A percentile compares a stretch with the other conserved stretches of the same genome.
Evolutionary conservation across 2,329 filamentous ascomycete species (phyloP).

Genomic region (Biscogniauxia sp.): DNA sequence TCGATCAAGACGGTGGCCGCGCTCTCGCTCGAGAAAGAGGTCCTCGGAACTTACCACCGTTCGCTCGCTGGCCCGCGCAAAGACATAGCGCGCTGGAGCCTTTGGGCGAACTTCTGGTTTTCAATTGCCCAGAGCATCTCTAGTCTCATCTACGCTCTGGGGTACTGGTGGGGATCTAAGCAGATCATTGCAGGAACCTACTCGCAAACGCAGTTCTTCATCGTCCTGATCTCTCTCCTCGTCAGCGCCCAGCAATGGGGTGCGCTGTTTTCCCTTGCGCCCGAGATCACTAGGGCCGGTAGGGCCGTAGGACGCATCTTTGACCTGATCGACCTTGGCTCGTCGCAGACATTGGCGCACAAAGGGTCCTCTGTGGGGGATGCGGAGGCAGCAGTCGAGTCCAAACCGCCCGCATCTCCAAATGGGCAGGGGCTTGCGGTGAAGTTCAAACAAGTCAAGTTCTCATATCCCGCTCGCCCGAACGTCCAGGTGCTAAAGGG

Average conservation of each 20-base stretch:
- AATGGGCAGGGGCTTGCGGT: constrained; percentile 37
- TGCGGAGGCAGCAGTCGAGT: constrained; percentile 28
- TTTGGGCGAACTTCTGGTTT: constrained; percentile 57
- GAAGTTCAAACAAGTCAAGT: constrained; percentile 53
- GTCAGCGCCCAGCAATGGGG: constrained; percentile 72
- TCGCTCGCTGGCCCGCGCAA: constrained; percentile 50
- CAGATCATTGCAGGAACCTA: constrained; percentile 66
- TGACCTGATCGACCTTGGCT: constrained; percentile 46
- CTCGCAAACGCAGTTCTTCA: constrained; percentile 67
- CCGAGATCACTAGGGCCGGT: constrained; percentile 68
- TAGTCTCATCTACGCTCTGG: constrained; percentile 70
- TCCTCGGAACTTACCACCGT: constrained; percentile 51
- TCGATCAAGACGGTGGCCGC: constrained; percentile 63
- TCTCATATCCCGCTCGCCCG: constrained; percentile 60
- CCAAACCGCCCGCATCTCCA: constrained; percentile 14
- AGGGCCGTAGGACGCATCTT: constrained; percentile 59
- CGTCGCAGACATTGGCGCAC: constrained; percentile 18
- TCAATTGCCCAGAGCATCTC: constrained; percentile 59
- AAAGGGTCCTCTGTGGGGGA: constrained; percentile 17
- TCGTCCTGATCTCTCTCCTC: constrained; percentile 68
- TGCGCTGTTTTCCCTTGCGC: constrained; percentile 72
- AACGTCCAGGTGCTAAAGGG: constrained; percentile 47
- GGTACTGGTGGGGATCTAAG: constrained; percentile 78
- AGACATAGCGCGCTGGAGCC: constrained; percentile 49
- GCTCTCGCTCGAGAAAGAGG: constrained; percentile 51